Conservation (phyloP, 208 protist species). For the Leishmania gerbilli region DNA sequence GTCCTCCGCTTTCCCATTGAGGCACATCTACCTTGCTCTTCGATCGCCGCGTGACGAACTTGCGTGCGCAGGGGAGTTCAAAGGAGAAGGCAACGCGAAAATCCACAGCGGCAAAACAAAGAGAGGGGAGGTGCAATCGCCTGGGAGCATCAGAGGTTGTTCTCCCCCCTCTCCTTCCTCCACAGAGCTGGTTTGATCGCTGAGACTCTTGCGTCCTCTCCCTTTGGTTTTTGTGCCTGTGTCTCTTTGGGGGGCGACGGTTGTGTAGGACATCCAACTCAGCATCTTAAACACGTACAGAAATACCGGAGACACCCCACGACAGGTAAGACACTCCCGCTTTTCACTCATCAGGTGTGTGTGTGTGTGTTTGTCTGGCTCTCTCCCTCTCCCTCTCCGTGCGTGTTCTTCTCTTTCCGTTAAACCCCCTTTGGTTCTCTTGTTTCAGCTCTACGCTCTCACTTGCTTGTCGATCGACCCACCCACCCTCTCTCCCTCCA, state of each 20-base stretch:
- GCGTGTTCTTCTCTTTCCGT: not conserved
- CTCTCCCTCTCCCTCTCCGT: not conserved
- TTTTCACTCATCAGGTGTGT: not conserved
- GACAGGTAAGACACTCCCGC: not conserved
- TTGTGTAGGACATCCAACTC: not conserved
- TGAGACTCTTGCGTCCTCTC: not conserved
- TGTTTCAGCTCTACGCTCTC: not conserved
- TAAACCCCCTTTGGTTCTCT: not conserved
- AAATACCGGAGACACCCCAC: not conserved
- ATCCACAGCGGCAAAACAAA: not conserved
- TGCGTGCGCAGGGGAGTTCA: not conserved
- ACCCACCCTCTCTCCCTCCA: not conserved
- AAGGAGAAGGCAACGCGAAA: not conserved
- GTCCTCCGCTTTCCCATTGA: not conserved
- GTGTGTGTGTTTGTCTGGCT: not conserved
- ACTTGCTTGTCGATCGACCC: not conserved
- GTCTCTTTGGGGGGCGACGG: not conserved
- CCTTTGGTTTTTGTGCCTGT: not conserved
- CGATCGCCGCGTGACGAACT: not conserved
- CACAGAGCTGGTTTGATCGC: not conserved
- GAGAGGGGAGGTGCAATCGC: not conserved
- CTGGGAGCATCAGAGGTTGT: not conserved
- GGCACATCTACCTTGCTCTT: not conserved
- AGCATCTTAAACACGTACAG: not conserved
- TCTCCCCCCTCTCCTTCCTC: not conserved